Base-by-base conservation (phyloP, 2,329 filamentous ascomycete species). In the Akanthomyces lecanii region DNA sequence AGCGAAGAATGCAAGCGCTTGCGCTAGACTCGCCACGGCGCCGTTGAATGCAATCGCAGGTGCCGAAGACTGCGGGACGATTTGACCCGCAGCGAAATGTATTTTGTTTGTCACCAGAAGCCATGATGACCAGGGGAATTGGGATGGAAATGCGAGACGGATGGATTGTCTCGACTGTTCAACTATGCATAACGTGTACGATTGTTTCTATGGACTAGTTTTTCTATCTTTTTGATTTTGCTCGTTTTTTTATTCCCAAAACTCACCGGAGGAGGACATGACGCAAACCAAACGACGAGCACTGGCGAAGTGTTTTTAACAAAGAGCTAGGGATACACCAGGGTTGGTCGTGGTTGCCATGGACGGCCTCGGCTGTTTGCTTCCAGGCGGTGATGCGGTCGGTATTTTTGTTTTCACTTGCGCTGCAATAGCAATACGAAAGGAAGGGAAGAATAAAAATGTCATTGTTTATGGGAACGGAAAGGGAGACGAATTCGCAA, bases 131-230 rank as follows among this genome's bases (percentile, higher is more conserved):
- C 33, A 54, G 47, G 50, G 44, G 36, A 40, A 36, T 16, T 55
- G 58, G 52, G 58, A 62, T 25, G 45, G 44, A 53, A 56, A 58
- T 51, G 58, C 57, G 63, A 62, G 53, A 64, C 58, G 53, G 40
- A 54, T 44, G 58, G 56, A 47, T 54, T 60, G 57, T 64, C 62
- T 61, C 58, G 58, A 60, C 62, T 64, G 58, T 64, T 64, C 52
- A 58, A 61, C 36, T 58, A 64, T 64, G 63, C 63, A 64, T 64
- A 62, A 64, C 58, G 63, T 64, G 63, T 64, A 64, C 58, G 63
- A 64, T 64, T 64, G 58, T 61, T 64, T 64, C 58, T 62, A 64
- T 60, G 63, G 63, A 62, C 59, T 62, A 58, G 50, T 55, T 64
- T 64, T 61, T 61, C 51, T 64, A 44, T 54, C 45, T 61, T 50